Base-by-base conservation (phyloP, 495 filamentous ascomycete genomes). In the Sordaria brevicollis region DNA sequence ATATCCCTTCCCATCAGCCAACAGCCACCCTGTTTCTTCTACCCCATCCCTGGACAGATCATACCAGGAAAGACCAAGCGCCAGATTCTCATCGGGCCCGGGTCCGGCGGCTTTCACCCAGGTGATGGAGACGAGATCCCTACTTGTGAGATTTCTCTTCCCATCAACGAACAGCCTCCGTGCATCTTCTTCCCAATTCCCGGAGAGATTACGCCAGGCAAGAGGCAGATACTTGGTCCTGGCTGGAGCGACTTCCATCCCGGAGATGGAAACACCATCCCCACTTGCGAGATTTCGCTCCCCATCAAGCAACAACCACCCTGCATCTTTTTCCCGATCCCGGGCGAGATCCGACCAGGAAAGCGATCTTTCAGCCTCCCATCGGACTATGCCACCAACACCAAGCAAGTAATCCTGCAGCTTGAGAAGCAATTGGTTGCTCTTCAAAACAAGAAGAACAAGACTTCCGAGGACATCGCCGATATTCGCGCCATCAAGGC, bases 371-470 rank as follows among this genome's bases (percentile, higher is more conserved):
- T 74, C 66, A 70, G 37, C 7, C 66, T 75, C 31, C 72, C 75
- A 19, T 69, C 72, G 9, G 76, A 77, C 39, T 43, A 34, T 9
- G 33, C 43, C 37, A 72, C 66, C 25, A 74, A 74, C 72, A 39
- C 71, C 65, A 77, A 79, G 73, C 33, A 75, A 25, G 70, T 71
- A 17, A 77, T 79, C 70, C 67, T 69, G 65, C 21, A 39, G 19
- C 73, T 79, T n/a, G 74, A 79, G 75, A 35, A 43, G 35, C 66
- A 72, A 6, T 70, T 79, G 17, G 66, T 69, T 21, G 29, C 49
- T n/a, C 74, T 79, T 9, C 74, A 77, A 68, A 79, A 79, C 72
- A 76, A 77, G 70, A 38, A n/a, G 39, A 29, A 71, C 69, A 77
- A 77, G 72, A 70, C 75, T n/a, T 25, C 69, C 9, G 68, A 74